These are phyloP conservation scores for Diaporthe citri DNA, from an alignment of 2,329 filamentous ascomycete genomes.

Conservation along the genomic window DNA sequence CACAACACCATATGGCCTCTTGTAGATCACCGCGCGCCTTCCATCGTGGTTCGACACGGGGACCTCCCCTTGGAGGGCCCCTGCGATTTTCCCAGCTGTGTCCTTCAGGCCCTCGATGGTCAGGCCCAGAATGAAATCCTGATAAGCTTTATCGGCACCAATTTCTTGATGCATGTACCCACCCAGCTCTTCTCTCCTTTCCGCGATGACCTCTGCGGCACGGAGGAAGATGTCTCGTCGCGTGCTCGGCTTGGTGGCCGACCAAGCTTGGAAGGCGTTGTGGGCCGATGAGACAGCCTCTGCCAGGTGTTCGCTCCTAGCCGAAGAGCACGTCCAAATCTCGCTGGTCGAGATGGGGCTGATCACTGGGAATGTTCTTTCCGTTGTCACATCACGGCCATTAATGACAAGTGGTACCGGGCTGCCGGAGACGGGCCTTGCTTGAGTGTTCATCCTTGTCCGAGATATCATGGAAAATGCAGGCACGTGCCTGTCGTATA, in stretches of 20 bases:
- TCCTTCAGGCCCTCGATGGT: not conserved
- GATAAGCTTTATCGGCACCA: not conserved
- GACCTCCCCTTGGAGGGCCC: slow-evolving; percentile 53
- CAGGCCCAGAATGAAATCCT: not conserved
- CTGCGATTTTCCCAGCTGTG: slow-evolving; percentile 45
- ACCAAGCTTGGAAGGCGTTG: not conserved
- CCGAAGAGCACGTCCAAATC: not conserved
- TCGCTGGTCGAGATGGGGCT: not conserved
- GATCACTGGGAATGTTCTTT: not conserved
- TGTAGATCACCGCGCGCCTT: slow-evolving; percentile 43
- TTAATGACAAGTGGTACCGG: not conserved
- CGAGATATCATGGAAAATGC: too few species aligned
- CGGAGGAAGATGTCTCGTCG: not conserved
- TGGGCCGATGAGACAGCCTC: not conserved
- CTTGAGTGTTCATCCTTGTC: too few species aligned
- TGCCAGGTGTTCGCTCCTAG: not conserved
- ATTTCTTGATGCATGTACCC: not conserved
- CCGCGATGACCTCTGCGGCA: not conserved
- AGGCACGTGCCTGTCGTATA: too few species aligned
- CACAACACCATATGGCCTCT: slow-evolving; percentile 48
- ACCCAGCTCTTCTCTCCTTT: not conserved
- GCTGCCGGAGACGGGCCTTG: too few species aligned
- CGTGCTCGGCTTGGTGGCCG: not conserved
- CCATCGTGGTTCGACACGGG: slow-evolving; percentile 49
- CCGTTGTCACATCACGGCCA: not conserved